These are phyloP conservation scores for Ganoderma resinaceum DNA, from an alignment of 1,284 basidiomycete genomes.

Conservation along the genomic window DNA sequence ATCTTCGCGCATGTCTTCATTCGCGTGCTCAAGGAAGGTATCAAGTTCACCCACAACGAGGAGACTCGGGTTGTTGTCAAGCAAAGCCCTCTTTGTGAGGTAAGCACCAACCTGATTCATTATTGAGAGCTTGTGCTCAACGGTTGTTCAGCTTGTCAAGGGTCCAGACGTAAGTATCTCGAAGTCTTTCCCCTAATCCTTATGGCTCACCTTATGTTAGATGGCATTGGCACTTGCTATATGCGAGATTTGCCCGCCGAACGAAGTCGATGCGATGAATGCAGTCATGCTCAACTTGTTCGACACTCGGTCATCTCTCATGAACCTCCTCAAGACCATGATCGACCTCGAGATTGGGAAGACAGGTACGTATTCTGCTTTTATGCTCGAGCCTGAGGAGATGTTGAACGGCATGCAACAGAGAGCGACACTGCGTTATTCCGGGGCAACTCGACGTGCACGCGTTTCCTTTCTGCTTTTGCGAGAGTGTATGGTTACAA, in stretches of 20 bases:
- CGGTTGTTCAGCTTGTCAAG: conserved; percentile 65
- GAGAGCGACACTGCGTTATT: conserved; percentile 85
- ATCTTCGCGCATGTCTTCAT: conserved; percentile 93
- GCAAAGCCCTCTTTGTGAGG: conserved; percentile 72
- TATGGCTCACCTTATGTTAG: conserved; percentile 44
- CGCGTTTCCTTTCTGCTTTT: conserved; percentile 85
- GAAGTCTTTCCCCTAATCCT: neutral
- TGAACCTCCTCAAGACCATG: conserved; percentile 81
- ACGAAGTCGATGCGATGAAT: conserved; percentile 85
- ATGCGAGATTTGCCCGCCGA: conserved; percentile 82
- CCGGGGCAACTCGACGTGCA: conserved; percentile 86
- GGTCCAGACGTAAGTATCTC: conserved; percentile 66
- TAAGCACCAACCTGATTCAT: conserved; percentile 34
- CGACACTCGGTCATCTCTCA: conserved; percentile 77
- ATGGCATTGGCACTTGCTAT: conserved; percentile 84
- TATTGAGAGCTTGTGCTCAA: neutral
- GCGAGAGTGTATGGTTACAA: conserved; percentile 89
- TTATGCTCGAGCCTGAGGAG: neutral
- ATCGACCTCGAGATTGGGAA: conserved; percentile 85
- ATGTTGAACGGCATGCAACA: conserved; percentile 39
- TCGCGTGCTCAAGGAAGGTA: conserved; percentile 83
- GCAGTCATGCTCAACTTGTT: conserved; percentile 89
- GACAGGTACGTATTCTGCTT: conserved; percentile 60
- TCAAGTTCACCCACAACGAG: conserved; percentile 70
- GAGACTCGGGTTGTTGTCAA: conserved; percentile 57